Base-by-base conservation (phyloP, 306 rosid genomes). In the Senna siamea region DNA sequence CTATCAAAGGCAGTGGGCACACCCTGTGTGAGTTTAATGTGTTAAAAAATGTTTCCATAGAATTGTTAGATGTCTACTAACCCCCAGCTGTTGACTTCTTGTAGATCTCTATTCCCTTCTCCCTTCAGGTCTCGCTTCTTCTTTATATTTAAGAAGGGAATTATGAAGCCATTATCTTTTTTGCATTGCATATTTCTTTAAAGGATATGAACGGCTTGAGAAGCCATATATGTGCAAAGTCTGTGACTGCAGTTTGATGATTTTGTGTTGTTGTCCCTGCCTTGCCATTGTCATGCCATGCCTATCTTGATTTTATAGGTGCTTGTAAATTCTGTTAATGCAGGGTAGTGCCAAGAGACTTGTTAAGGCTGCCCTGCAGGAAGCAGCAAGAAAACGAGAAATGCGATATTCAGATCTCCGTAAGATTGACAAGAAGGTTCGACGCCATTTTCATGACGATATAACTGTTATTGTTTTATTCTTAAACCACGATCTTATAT, bases 301-400 rank as follows among this genome's bases (percentile, higher is more conserved):
- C 30, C 56, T 61, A 20, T 41, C 15, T 41, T 47, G 18, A 76
- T 26, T 64, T 15, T 38, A 15, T n/a, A 20, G 59, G 72, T 28
- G 64, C 69, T 15, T 64, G 63, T 66, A 52, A 44, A 59, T 72
- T 59, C n/a, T 72, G 77, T 60, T 34, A 41, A 72, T 78, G 85
- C 90, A 92, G 98, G 98, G 98, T 82, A 92, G 89, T 77, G 98
- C 98, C 47, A 89, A 88, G 80, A 85, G 86, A 81, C 98, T 92
- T 26, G 76, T 92, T 9, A 89, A 92, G 90, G 93, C 93, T 17
- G 97, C 97, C 68, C 83, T 92, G 43, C 96, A 92, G 18, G 97
- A 92, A 82, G 97, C 97, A 11, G 97, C 97, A 8, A 86, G 92
- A 65, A 92, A 92, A 75, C 86, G 97, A 74, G 97, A 92, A 72